These are phyloP conservation scores for Aspergillus clavatus DNA, from an alignment of 2,329 filamentous ascomycete species.

Conservation along the genomic window DNA sequence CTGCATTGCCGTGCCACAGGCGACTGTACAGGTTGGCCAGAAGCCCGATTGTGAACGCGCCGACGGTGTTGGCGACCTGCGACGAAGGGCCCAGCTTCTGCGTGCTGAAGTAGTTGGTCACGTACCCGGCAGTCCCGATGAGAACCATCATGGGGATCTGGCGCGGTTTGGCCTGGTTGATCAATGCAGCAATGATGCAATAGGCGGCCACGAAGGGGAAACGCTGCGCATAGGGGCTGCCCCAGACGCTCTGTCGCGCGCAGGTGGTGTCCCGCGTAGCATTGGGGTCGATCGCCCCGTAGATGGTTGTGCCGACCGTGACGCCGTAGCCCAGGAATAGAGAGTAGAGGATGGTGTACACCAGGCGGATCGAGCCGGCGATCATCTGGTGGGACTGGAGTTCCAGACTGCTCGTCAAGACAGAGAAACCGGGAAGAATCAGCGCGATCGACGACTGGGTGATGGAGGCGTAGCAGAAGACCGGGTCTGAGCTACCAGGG, in stretches of 20 bases:
- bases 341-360: constrained; percentile 61
- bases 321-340: constrained; percentile 67
- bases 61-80: constrained; percentile 70
- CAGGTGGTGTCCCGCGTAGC: constrained; percentile 49
- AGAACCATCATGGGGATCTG: constrained; percentile 69
- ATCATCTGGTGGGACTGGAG: constrained; percentile 64
- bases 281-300: constrained; percentile 53
- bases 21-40: constrained; percentile 73
- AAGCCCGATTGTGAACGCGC: constrained; percentile 69
- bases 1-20: constrained; percentile 67
- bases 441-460: constrained; percentile 55
- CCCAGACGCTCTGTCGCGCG: constrained; percentile 40
- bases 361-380: constrained; percentile 51
- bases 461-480: constrained; percentile 61
- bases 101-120: constrained; percentile 40
- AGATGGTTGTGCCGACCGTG: constrained; percentile 59
- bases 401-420: constrained; percentile 56
- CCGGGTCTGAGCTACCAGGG: constrained; percentile 8
- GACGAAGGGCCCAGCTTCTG: constrained; percentile 58
- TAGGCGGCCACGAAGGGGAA: constrained; percentile 72
- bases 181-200: constrained; percentile 66
- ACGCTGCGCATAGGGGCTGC: constrained; percentile 44
- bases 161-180: constrained; percentile 74
- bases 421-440: constrained; percentile 63
- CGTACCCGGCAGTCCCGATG: constrained; percentile 67